Base-by-base conservation (phyloP, 345 rosid species). In the Hibiscus tridactylites region DNA sequence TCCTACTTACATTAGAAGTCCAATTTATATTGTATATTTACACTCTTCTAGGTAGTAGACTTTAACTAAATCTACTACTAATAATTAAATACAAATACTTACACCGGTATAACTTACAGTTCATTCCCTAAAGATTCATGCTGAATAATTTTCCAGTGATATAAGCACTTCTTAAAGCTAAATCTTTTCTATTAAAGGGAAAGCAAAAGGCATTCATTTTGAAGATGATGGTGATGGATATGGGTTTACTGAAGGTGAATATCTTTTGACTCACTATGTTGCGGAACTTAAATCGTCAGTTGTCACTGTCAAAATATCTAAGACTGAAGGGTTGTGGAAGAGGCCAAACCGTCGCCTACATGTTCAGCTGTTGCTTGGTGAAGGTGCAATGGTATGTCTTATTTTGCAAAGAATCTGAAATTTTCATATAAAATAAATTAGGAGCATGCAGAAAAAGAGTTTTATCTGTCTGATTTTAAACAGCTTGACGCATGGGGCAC, bases 171-270 rank as follows among this genome's bases (percentile, higher is more conserved):
- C 50, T 26, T 16, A 70, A 29, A 66, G 52, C 35, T 52, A 50
- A 12, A 12, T 56, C 31, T 70, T 78, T 8, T 77, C 11, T 58
- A 52, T 68, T 47, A 61, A 81, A 91, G 98, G 97, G 77, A 82
- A 77, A 65, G 96, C 97, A 39, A 54, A 76, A 80, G 98, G 98
- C 67, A 69, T 85, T 79, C 77, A 91, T 52, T 93, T 81, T 71
- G 97, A 91, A 79, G 98, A 93, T 75, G 90, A 86, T 61, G 98
- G 96, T 72, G 98, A 93, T 82, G 96, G 97, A 68, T 90, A 87
- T 83, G 94, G 86, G 65, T 93, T 87, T 77, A 75, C 77, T 50
- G 70, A 85, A 61, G 94, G 97, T 73, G 73, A 76, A 73, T 91
- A 77, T 81, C 82, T 91, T 71, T 75, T 87, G 69, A 87, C 92